A percentile compares a stretch with the other conserved stretches of the same genome.
Conservation (phyloP, 208 protist genomes). For the Trypanosomatidae sp. region DNA sequence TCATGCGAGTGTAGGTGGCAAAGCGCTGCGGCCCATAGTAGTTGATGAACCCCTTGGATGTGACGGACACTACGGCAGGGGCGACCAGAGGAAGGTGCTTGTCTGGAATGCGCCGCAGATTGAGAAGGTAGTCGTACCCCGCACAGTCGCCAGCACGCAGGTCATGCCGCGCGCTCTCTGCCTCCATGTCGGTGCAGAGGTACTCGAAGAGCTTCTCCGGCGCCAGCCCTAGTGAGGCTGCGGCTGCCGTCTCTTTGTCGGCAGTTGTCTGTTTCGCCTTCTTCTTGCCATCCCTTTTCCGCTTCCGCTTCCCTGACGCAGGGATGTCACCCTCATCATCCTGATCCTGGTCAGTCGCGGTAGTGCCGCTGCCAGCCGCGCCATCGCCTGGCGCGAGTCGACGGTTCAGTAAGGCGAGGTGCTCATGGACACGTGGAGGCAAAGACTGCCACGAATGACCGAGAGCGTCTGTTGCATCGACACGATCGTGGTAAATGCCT, state of each 20-base stretch:
- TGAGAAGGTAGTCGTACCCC: slow-evolving; percentile 74
- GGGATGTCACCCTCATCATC: not conserved
- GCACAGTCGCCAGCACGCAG: slow-evolving; percentile 61
- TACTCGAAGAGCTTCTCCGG: slow-evolving; percentile 84
- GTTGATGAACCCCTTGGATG: slow-evolving; percentile 86
- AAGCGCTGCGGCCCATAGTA: slow-evolving; percentile 86
- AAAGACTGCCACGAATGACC: slow-evolving; percentile 24
- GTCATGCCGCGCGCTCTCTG: slow-evolving; percentile 54
- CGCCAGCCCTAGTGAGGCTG: slow-evolving; percentile 25
- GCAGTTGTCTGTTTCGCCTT: slow-evolving; percentile 3
- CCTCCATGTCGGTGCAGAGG: slow-evolving; percentile 82
- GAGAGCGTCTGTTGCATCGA: slow-evolving; percentile 51
- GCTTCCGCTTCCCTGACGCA: slow-evolving; percentile 12
- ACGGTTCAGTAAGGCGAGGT: slow-evolving; percentile 40
- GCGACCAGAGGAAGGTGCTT: slow-evolving; percentile 56
- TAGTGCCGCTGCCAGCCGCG: slow-evolving; percentile 5
- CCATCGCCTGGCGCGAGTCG: slow-evolving; percentile 19
- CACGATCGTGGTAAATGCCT: slow-evolving; percentile 77
- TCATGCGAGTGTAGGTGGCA: slow-evolving; percentile 74
- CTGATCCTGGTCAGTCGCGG: slow-evolving; percentile 2
- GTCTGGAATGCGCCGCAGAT: slow-evolving; percentile 63
- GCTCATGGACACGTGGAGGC: slow-evolving; percentile 36
- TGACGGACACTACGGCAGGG: slow-evolving; percentile 64
- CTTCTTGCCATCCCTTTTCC: slow-evolving; percentile 22
- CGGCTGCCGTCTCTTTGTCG: slow-evolving; percentile 16